Base-by-base conservation (phyloP, 75 land plant genomes). In the Azolla pinnata region DNA sequence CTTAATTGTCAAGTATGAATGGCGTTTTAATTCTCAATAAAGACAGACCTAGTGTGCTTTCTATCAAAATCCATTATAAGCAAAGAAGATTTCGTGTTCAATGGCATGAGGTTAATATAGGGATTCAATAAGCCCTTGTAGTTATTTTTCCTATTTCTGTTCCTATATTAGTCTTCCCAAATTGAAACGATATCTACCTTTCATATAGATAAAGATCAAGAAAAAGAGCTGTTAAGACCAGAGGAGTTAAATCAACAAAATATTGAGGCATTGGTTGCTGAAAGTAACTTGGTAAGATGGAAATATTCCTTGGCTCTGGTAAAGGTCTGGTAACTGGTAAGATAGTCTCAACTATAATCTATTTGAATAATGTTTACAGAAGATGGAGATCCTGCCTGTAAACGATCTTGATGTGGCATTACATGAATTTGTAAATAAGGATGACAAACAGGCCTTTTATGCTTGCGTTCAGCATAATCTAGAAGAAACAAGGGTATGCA, bases 371-470 rank as follows among this genome's bases (percentile, higher is more conserved):
- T 23, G 27, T 27, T 79, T 74, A 64, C 87, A 93, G 98, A 85
- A 89, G 81, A 93, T 93, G 98, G 98, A 93, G 79, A 83, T 93
- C 48, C 80, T 93, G 53, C 98, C 98, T 2, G 87, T 93, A 48
- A 77, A 83, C 73, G 98, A 88, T 62, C 71, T 93, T 68, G 96
- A 87, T 70, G 70, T 81, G 65, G 98, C 98, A 53, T 73, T 93
- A 26, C 98, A 93, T 48, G 85, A 93, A 33, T 93, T 93, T 79
- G 98, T 93, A 5, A 89, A 83, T 67, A 93, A 93, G 65, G 98
- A 93, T 77, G 98, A 93, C 69, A 93, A 85, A 63, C 59, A 70
- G 63, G 98, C 98, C 2, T 93, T 93, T 61, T 63, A 79, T 35
- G 48, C 78, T 47, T 93, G 98, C 50, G 62, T 93, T 31, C 84